Conservation (phyloP, 257 asterid species). For the Capsicum baccatum region DNA sequence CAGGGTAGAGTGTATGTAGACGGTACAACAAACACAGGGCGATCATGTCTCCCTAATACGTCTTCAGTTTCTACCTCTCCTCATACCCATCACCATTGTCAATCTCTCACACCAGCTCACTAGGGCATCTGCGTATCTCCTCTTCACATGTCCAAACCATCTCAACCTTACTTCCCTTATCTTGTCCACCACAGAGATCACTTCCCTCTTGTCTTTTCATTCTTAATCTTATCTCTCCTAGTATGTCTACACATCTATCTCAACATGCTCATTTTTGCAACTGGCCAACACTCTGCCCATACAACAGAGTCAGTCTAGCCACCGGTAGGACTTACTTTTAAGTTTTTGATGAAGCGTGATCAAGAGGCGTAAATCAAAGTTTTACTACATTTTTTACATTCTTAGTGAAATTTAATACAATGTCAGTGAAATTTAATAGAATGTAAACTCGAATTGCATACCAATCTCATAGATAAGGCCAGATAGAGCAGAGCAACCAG, state of each 20-base stretch:
- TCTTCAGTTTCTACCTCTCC: background rate
- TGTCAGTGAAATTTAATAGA: too few species aligned
- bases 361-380: too few species aligned
- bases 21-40: background rate
- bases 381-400: too few species aligned
- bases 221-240: too few species aligned
- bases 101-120: background rate
- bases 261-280: too few species aligned
- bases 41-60: background rate
- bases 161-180: background rate
- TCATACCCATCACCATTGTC: background rate
- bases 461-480: conserved; percentile 42
- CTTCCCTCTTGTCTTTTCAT: too few species aligned
- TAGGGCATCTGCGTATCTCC: background rate
- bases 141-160: background rate
- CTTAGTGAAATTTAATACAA: too few species aligned
- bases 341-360: too few species aligned
- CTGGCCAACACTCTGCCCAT: too few species aligned
- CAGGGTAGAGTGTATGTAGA: background rate
- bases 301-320: too few species aligned
- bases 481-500: conserved; percentile 40
- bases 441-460: background rate
- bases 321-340: too few species aligned
- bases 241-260: too few species aligned
- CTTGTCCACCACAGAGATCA: background rate